A percentile compares a stretch with the other conserved stretches of the same genome.
Conservation (phyloP, 352 stramenopile species). For the Phytophthora hibernalis region DNA sequence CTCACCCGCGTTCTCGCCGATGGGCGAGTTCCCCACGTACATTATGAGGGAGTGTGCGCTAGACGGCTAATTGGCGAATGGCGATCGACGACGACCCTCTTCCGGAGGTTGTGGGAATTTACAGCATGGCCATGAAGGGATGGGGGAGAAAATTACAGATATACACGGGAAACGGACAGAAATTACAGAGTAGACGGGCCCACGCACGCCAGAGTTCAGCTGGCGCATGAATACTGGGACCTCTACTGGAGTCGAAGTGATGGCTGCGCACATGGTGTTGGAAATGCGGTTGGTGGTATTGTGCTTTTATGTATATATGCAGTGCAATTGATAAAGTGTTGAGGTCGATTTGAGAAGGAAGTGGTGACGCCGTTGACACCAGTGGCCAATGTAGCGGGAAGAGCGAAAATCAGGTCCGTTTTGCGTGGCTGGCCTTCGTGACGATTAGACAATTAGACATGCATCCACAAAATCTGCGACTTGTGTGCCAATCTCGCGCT, state of each 20-base stretch:
- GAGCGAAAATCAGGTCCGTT: not conserved
- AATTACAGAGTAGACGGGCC: too few relatives aligned
- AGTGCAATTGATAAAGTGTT: not conserved
- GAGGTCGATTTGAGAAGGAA: too few relatives aligned
- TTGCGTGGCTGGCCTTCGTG: too few relatives aligned
- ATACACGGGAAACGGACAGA: too few relatives aligned
- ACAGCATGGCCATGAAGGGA: not conserved
- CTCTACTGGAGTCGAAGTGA: not conserved
- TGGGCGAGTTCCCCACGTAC: constrained; percentile 37
- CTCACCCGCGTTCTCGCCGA: constrained; percentile 42
- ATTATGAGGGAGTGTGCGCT: constrained; percentile 16
- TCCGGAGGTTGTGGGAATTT: not conserved
- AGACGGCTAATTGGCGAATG: constrained; percentile 17
- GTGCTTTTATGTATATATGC: too few relatives aligned
- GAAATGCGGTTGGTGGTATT: too few relatives aligned
- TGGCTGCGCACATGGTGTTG: not conserved
- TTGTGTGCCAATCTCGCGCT: not conserved
- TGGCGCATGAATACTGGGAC: not conserved
- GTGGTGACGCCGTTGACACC: not conserved
- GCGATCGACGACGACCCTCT: not conserved
- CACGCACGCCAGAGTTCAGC: not conserved
- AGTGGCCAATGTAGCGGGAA: not conserved
- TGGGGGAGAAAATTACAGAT: not conserved
- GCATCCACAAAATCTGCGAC: not conserved
- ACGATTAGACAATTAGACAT: not conserved